Base-by-base conservation (phyloP, 192 early-diverging fungal genomes). In the Mortierella hygrophila region DNA sequence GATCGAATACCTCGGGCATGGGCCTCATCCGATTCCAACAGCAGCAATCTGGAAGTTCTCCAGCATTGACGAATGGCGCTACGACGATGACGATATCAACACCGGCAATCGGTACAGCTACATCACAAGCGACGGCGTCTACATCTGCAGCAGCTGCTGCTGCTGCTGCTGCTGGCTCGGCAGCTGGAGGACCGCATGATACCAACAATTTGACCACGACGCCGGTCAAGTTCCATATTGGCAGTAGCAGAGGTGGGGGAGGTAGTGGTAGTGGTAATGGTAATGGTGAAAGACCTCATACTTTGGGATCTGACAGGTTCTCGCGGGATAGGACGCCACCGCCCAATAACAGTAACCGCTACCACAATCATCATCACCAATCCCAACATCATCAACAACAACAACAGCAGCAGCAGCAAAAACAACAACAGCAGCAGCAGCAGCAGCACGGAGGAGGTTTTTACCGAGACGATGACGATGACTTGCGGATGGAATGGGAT, bases 401-500 rank as follows among this genome's bases (percentile, higher is more conserved):
- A 0, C 60, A 32, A 0, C 60, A 35, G 4, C 70, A 41, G 1
- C 41, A 42, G 38, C 32, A 41, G 4, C 70, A 16, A 46, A 70
- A 37, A 71, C 77, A 44, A 52, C 20, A 8, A 10, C 76, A 23
- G 26, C 54, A 57, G 8, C 21, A 57, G 6, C 54, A 57, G 23
- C 32, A 26, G 70, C 68, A 44, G 29, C 73, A 60, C 32, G 20
- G 5, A n/a, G 68, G 38, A 70, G 29, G 41, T 21, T 26, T 32
- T 35, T 65, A 37, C 3, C 80, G 47, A n/a, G 60, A 35, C 0
- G 68, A 69, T 16, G 81, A 83, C 8, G 63, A 74, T 18, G 81
- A 83, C 20, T 29, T 65, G 32, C 37, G 71, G 23, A 83, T 83
- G 82, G 82, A 83, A 10, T 83, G 82, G 82, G 82, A 83, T 65